phyloP scores from a whole-genome alignment of 2,329 filamentous ascomycete genomes.

The Hypoxylon sp. region DNA sequence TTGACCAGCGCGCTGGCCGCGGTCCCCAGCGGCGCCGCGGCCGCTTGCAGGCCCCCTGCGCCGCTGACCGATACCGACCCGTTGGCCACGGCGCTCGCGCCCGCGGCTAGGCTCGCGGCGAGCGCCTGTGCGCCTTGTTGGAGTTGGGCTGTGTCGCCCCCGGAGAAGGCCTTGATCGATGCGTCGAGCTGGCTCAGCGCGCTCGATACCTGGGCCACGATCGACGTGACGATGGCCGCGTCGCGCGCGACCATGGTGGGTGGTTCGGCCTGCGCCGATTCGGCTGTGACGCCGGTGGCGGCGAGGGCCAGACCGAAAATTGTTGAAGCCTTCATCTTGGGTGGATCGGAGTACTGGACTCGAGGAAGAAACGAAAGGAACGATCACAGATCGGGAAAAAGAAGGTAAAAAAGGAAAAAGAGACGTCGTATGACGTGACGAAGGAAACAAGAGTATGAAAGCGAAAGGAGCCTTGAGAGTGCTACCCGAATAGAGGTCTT shows the following conservation, averaged over 20 bases:
- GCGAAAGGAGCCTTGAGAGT: slow-evolving; percentile 8
- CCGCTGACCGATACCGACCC: slow-evolving; percentile 26
- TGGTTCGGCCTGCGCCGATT: slow-evolving; percentile 26
- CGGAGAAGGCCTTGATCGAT: slow-evolving; percentile 42
- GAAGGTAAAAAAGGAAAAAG: slow-evolving; percentile 15
- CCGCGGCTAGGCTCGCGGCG: slow-evolving; percentile 35
- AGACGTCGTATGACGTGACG: slow-evolving; percentile 11
- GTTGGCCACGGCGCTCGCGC: slow-evolving; percentile 12
- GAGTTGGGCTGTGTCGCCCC: slow-evolving; percentile 35
- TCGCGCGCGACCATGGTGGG: slow-evolving; percentile 33
- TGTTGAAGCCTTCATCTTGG: slow-evolving; percentile 38
- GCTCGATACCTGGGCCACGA: slow-evolving; percentile 34
- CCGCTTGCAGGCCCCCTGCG: slow-evolving; percentile 25
- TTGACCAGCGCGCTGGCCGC: slow-evolving; percentile 27
- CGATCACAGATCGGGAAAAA: slow-evolving; percentile 24
- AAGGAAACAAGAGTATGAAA: too few relatives aligned
- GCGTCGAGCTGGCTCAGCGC: slow-evolving; percentile 43
- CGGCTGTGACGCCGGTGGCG: slow-evolving; percentile 32
- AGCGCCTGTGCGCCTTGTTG: slow-evolving; percentile 38
- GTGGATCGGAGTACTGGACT: not conserved
- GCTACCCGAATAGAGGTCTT: slow-evolving; percentile 3
- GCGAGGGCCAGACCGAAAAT: slow-evolving; percentile 39
- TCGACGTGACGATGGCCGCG: slow-evolving; percentile 36
- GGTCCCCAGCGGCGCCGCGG: slow-evolving; percentile 13
- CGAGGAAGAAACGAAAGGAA: slow-evolving; percentile 18